phyloP scores from a whole-genome alignment of 2,329 filamentous ascomycete genomes.

The Beauveria varroae region DNA sequence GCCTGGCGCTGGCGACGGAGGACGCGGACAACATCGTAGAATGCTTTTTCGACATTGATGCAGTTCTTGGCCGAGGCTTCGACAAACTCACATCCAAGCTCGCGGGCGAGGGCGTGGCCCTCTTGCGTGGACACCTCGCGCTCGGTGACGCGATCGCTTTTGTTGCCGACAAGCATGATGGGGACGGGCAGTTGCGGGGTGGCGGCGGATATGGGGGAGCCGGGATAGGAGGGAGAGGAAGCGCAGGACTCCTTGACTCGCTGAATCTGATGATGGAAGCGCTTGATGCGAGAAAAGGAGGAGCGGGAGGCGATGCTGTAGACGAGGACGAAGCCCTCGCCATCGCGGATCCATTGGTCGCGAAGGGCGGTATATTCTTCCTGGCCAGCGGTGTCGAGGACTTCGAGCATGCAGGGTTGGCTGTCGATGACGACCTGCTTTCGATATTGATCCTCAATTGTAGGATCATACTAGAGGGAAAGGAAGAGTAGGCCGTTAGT shows the following conservation, averaged over 20 bases:
- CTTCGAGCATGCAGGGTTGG: constrained; percentile 95
- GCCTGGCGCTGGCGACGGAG: constrained; percentile 73
- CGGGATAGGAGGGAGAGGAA: constrained; percentile 68
- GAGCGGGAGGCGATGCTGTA: constrained; percentile 98
- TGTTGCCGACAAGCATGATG: constrained; percentile 98
- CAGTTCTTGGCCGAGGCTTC: constrained; percentile 97
- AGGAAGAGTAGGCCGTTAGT: constrained; percentile 4
- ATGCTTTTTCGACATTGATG: constrained; percentile 96
- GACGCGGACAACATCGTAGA: constrained; percentile 93
- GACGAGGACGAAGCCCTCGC: constrained; percentile 93
- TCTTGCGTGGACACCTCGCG: constrained; percentile 95
- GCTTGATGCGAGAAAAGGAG: constrained; percentile 89
- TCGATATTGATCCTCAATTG: constrained; percentile 80
- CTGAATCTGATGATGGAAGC: constrained; percentile 95
- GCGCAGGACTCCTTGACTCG: constrained; percentile 88
- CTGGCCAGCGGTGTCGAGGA: constrained; percentile 93
- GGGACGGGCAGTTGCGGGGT: constrained; percentile 64
- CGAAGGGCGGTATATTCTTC: constrained; percentile 96
- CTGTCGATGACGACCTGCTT: constrained; percentile 91
- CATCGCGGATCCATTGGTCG: constrained; percentile 97
- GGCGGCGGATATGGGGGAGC: constrained; percentile 59
- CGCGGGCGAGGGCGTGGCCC: constrained; percentile 81
- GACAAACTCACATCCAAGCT: constrained; percentile 92
- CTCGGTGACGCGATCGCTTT: constrained; percentile 93
- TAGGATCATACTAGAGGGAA: constrained; percentile 65